These are phyloP conservation scores for Linnemannia hyalina DNA, from an alignment of 192 early-diverging fungal species.

Conservation along the genomic window DNA sequence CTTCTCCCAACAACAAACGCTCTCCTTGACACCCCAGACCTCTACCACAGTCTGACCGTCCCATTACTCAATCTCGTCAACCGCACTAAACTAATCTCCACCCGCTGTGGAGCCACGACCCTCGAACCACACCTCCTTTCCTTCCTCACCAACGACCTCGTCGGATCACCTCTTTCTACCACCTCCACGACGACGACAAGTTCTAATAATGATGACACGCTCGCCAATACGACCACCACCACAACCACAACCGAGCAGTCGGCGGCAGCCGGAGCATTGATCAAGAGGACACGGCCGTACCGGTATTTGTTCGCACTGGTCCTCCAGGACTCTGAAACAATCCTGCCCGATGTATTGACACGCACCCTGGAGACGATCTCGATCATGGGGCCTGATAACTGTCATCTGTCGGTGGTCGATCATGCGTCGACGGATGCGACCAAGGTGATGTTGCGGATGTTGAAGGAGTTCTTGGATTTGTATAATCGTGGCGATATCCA, in stretches of 20 bases:
- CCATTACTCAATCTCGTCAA: slow-evolving; percentile 22
- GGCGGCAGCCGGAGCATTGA: too few relatives aligned
- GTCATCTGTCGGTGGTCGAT: slow-evolving; percentile 39
- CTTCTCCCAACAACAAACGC: slow-evolving; percentile 15
- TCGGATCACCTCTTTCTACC: background rate
- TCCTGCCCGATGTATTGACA: slow-evolving; percentile 23
- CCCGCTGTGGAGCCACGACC: slow-evolving; percentile 13
- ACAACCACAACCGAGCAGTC: background rate
- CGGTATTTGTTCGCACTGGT: slow-evolving; percentile 27
- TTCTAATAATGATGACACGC: background rate
- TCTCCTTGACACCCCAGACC: slow-evolving; percentile 26
- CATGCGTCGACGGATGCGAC: slow-evolving; percentile 26
- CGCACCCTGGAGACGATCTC: slow-evolving; percentile 29
- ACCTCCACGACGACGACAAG: background rate
- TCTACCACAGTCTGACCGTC: slow-evolving; percentile 18
- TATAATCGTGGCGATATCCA: slow-evolving; percentile 16
- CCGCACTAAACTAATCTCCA: slow-evolving; percentile 24
- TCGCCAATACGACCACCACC: background rate
- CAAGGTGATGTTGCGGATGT: background rate
- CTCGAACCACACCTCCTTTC: slow-evolving; percentile 34
- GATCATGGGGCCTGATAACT: slow-evolving; percentile 29
- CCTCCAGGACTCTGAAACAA: slow-evolving; percentile 14
- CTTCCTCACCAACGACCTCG: slow-evolving; percentile 30
- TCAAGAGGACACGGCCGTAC: background rate
- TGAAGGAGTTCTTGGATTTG: slow-evolving; percentile 19